These are phyloP conservation scores for Ceratobasidium sp. DNA, from an alignment of 1,284 basidiomycete species.

Conservation along the genomic window DNA sequence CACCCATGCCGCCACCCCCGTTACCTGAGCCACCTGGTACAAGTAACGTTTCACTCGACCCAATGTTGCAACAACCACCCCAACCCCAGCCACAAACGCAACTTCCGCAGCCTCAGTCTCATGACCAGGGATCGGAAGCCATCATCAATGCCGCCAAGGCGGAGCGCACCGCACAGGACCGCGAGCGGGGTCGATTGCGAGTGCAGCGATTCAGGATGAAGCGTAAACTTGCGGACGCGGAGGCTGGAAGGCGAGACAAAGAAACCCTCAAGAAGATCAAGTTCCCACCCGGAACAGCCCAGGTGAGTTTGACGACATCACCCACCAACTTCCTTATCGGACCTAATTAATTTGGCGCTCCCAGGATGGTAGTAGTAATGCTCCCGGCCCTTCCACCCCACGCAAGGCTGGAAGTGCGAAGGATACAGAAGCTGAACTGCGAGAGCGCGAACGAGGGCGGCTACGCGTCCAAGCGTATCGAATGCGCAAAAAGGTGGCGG, in stretches of 20 bases:
- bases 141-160: constrained; percentile 39
- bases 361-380: constrained; percentile 8
- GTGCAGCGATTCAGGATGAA: constrained; percentile 35
- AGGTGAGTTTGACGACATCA: background rate
- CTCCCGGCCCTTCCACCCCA: constrained; percentile 10
- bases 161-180: constrained; percentile 37
- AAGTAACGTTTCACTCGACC: constrained; percentile 40
- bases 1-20: constrained; percentile 35
- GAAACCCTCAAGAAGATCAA: constrained; percentile 39
- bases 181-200: constrained; percentile 36
- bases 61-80: constrained; percentile 30
- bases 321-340: background rate
- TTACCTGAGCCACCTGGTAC: constrained; percentile 37
- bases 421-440: constrained; percentile 36
- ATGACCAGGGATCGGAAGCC: constrained; percentile 22
- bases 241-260: constrained; percentile 37
- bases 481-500: constrained; percentile 38
- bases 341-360: background rate
- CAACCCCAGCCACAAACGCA: background rate
- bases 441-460: constrained; percentile 30
- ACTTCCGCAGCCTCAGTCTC: background rate
- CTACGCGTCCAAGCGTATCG: constrained; percentile 38
- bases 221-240: constrained; percentile 35
- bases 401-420: constrained; percentile 13
- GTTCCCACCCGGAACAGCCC: background rate